phyloP scores from a whole-genome alignment of 208 protist genomes.

The Hexamita inflata region DNA sequence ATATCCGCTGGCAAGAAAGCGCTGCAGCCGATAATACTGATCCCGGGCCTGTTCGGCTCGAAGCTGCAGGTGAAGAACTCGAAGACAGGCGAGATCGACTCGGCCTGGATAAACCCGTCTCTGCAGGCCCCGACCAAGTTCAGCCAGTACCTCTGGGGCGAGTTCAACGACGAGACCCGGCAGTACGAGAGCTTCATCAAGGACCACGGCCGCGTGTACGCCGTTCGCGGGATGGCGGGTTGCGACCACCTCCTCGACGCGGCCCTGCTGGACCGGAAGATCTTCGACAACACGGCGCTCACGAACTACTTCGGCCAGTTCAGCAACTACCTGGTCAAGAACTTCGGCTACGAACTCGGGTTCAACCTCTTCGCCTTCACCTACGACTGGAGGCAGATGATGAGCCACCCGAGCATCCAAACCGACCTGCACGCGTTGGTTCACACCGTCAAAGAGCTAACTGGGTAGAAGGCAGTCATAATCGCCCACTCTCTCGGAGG shows the following conservation, averaged over 20 bases:
- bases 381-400: too few relatives aligned
- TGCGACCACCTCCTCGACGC: neutral
- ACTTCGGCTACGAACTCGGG: too few relatives aligned
- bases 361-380: too few relatives aligned
- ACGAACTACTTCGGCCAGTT: too few relatives aligned
- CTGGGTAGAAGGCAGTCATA: conserved; percentile 4
- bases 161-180: neutral
- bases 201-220: neutral
- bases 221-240: neutral
- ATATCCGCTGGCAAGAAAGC: too few relatives aligned
- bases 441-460: too few relatives aligned
- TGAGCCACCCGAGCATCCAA: too few relatives aligned
- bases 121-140: neutral
- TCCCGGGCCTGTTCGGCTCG: neutral
- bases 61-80: neutral
- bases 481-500: conserved; percentile 16
- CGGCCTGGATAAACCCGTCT: neutral
- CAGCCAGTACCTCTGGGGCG: conserved; percentile 18
- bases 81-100: conserved; percentile 3
- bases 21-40: conserved; percentile 3
- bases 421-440: too few relatives aligned
- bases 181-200: neutral
- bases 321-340: too few relatives aligned
- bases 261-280: too few relatives aligned
- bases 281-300: too few relatives aligned